phyloP scores from a whole-genome alignment of 2,329 filamentous ascomycete species.

The Trichophyton schoenleinii region DNA sequence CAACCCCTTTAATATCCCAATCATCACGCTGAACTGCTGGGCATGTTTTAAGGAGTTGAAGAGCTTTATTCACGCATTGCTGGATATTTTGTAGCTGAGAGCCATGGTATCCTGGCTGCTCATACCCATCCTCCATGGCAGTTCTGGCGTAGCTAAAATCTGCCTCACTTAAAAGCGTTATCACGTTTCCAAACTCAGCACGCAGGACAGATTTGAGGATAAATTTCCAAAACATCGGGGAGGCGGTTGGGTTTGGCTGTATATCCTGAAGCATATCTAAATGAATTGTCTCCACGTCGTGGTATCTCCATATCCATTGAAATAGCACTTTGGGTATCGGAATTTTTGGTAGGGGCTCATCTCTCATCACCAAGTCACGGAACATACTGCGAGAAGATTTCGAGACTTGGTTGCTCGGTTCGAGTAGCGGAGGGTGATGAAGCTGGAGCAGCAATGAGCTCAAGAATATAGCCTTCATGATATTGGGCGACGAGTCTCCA shows the following conservation, averaged over 20 bases:
- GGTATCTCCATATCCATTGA: slow-evolving; percentile 66
- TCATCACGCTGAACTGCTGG: slow-evolving; percentile 52
- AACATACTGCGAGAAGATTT: slow-evolving; percentile 17
- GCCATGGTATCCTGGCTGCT: slow-evolving; percentile 57
- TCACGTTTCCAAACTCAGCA: slow-evolving; percentile 56
- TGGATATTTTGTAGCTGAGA: slow-evolving; percentile 67
- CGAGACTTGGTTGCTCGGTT: slow-evolving; percentile 15
- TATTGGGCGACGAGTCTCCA: slow-evolving; percentile 47
- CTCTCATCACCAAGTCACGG: slow-evolving; percentile 21
- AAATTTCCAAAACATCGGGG: slow-evolving; percentile 72
- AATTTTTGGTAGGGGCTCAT: slow-evolving; percentile 18
- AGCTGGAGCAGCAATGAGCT: slow-evolving; percentile 65
- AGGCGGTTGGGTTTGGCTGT: slow-evolving; percentile 61
- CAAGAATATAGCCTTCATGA: slow-evolving; percentile 68
- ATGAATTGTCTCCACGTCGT: slow-evolving; percentile 59
- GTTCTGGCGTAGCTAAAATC: slow-evolving; percentile 66
- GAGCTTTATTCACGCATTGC: slow-evolving; percentile 55
- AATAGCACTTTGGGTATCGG: slow-evolving; percentile 66
- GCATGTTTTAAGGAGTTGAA: slow-evolving; percentile 58
- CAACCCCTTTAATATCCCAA: slow-evolving; percentile 71
- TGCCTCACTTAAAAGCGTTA: slow-evolving; percentile 57
- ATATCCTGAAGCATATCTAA: slow-evolving; percentile 51
- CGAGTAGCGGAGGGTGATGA: slow-evolving; percentile 51
- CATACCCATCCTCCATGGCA: slow-evolving; percentile 49
- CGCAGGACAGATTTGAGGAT: slow-evolving; percentile 63